Percentiles rank a stretch among this genome's conserved stretches.
Evolutionary conservation across 441 rosid genomes (phyloP).

Genomic region (Euphorbia neoarborescens): DNA sequence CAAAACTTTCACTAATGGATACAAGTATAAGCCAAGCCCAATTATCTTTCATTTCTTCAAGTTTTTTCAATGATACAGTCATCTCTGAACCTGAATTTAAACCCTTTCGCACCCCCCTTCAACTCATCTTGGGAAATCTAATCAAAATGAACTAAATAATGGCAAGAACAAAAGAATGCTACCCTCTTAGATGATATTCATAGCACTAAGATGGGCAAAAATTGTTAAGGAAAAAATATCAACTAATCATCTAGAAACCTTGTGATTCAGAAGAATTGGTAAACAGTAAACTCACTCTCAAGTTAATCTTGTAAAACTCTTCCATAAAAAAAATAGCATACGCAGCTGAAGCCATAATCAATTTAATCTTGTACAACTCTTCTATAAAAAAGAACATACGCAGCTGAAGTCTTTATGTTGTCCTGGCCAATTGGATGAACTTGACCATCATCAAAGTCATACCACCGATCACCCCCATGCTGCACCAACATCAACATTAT

Average conservation of each 20-base stretch:
- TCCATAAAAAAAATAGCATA: conserved; percentile 92
- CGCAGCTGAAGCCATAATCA: conserved; percentile 74
- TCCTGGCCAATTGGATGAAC: conserved; percentile 64
- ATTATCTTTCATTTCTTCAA: conserved; percentile 22
- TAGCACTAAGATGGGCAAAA: conserved; percentile 20
- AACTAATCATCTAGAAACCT: conserved; percentile 23
- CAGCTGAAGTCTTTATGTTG: conserved; percentile 88
- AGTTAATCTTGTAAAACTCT: conserved; percentile 50
- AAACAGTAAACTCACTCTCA: conserved; percentile 6
- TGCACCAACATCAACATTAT: conserved; percentile 29
- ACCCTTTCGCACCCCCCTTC: conserved; percentile 12
- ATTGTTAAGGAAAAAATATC: conserved; percentile 19
- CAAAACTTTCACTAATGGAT: conserved; percentile 20
- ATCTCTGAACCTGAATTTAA: conserved; percentile 24
- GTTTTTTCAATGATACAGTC: conserved; percentile 35
- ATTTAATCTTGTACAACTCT: conserved; percentile 50
- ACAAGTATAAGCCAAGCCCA: conserved; percentile 14
- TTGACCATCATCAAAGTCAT: conserved; percentile 82
- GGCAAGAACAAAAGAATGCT: conserved; percentile 33
- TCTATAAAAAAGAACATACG: conserved; percentile 92
- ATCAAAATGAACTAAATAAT: conserved; percentile 24
- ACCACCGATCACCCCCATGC: conserved; percentile 93
- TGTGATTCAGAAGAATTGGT: conserved; percentile 1
- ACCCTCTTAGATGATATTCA: conserved; percentile 19
- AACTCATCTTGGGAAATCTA: conserved; percentile 14